Evolutionary conservation across 371 early-diverging fungal genomes (phyloP).

Genomic region (Fennellomyces sp.): DNA sequence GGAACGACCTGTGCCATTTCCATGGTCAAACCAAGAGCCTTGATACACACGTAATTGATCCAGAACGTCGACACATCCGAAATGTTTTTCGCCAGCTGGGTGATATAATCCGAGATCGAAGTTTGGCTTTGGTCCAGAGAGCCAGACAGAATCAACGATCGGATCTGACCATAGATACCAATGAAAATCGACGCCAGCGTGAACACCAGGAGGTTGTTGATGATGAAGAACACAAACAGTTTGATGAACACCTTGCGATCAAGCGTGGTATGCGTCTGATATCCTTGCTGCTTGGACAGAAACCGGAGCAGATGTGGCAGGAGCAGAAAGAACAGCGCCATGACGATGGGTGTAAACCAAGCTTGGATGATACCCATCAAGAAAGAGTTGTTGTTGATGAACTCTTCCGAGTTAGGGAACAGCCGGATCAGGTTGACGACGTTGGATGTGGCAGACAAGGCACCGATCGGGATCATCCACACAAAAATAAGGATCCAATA

Average conservation of each 20-base stretch:
- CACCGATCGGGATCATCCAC: constrained; percentile 72
- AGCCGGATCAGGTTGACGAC: constrained; percentile 59
- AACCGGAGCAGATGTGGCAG: constrained; percentile 69
- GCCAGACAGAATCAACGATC: constrained; percentile 37
- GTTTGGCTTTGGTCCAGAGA: constrained; percentile 24
- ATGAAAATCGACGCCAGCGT: constrained; percentile 61
- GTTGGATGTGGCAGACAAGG: constrained; percentile 68
- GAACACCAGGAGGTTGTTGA: constrained; percentile 70
- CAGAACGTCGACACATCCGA: constrained; percentile 59
- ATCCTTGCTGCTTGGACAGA: constrained; percentile 75
- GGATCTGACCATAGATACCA: constrained; percentile 56
- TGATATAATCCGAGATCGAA: constrained; percentile 19
- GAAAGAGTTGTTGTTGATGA: constrained; percentile 52
- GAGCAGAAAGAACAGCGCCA: constrained; percentile 67
- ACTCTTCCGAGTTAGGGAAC: constrained; percentile 52
- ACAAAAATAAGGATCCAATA: constrained; percentile 66
- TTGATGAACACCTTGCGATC: constrained; percentile 75
- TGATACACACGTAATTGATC: constrained; percentile 72
- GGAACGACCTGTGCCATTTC: constrained; percentile 75
- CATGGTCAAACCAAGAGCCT: constrained; percentile 53
- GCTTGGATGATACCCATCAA: constrained; percentile 70
- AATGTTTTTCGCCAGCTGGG: constrained; percentile 43
- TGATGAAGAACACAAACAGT: constrained; percentile 76
- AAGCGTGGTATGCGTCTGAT: constrained; percentile 66
- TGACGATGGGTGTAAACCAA: constrained; percentile 70